These are phyloP conservation scores for Boeremia exigua DNA, from an alignment of 2,329 filamentous ascomycete genomes.

Conservation along the genomic window DNA sequence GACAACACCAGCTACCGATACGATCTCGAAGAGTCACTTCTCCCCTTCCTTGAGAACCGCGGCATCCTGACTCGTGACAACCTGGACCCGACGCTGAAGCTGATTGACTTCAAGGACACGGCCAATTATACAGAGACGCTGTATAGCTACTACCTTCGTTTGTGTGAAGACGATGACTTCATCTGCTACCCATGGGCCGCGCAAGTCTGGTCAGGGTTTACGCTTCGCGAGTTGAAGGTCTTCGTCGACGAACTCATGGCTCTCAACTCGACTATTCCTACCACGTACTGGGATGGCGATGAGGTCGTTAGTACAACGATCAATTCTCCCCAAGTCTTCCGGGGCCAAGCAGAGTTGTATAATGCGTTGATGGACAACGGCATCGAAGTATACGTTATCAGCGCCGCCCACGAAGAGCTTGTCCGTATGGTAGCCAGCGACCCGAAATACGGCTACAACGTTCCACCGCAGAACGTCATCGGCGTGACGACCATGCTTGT, in stretches of 20 bases:
- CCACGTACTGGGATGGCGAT: constrained; percentile 37
- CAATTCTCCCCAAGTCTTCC: constrained; percentile 33
- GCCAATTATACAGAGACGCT: constrained; percentile 40
- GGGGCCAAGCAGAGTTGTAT: constrained; percentile 36
- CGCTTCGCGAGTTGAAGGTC: constrained; percentile 32
- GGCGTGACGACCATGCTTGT: constrained; percentile 39
- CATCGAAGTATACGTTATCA: constrained; percentile 40
- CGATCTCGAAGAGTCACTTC: constrained; percentile 38
- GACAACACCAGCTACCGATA: constrained; percentile 42
- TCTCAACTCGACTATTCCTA: constrained; percentile 31
- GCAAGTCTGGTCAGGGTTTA: constrained; percentile 38
- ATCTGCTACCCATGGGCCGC: constrained; percentile 42
- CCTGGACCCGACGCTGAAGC: constrained; percentile 35
- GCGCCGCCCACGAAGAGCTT: constrained; percentile 40
- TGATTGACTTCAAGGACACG: constrained; percentile 43
- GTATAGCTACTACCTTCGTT: constrained; percentile 40
- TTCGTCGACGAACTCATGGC: constrained; percentile 42
- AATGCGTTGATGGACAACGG: constrained; percentile 40
- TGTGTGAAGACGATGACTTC: constrained; percentile 39
- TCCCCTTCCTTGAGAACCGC: constrained; percentile 41
- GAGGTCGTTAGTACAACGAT: constrained; percentile 26
- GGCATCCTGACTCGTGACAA: constrained; percentile 39
- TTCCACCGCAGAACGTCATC: constrained; percentile 39
- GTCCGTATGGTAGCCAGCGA: constrained; percentile 42
- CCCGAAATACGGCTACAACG: constrained; percentile 42